Evolutionary conservation across 768 basidiomycete species (phyloP), one percentile per base, ranked within the genome.

Genomic region (Mycena vitilis): DNA sequence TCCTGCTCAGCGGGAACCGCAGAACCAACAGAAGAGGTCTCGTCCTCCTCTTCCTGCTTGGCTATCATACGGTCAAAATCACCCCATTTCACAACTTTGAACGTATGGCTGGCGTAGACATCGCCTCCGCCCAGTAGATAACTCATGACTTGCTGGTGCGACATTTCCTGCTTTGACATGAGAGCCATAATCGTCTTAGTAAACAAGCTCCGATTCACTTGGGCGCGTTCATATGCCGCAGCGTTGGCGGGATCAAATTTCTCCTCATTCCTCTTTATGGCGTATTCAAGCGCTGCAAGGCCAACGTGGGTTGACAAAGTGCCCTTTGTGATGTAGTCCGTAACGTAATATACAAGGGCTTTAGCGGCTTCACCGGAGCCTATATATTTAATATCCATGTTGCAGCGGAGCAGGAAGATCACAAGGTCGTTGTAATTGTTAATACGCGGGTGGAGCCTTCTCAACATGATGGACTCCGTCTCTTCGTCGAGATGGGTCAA

Each of bases 281-380:
- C 74, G n/a, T 60, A 60, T 38, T 66, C 25, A 7, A 75, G 16
- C 0, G 75, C 74, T 1, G 58, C 47, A 1, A 73, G 51, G 7
- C 73, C 70, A 0, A 72, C 63, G 60, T 79, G 68, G 0, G 68
- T 52, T 3, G 72, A 69, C 18, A 79, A n/a, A 11, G 66, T 36
- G 1, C 59, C 45, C 57, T 81, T 82, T 0, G 78, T 81, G 10
- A 82, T 79, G 51, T 82, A 81, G 44, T 82, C 81, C 0, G 78
- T 81, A 0, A 80, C 70, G 25, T 81, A 81, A 54, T 73, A 80
- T 0, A 81, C 62, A 0, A 78, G 38, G 0, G 78, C 79, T 53
- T 79, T 81, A 0, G 77, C 78, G 0, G 70, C 69, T 18, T 70
- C 65, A 0, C 80, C 79, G 0, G 76, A 80, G 0, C 73, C 74